Evolutionary conservation across 768 basidiomycete species (phyloP).

Genomic region (Phylloporus arenicola): DNA sequence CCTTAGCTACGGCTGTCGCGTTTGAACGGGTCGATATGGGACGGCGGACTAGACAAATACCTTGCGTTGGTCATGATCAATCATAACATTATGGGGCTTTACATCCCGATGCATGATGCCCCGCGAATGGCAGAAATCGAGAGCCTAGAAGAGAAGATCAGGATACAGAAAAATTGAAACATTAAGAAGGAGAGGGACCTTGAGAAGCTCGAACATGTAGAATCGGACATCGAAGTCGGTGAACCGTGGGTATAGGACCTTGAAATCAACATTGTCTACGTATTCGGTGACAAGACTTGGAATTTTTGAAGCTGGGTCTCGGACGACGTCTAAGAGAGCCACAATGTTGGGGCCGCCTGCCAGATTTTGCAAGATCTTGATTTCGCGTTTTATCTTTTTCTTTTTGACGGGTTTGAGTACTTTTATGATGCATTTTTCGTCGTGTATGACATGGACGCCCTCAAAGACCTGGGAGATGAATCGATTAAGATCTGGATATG

Average conservation of each 20-base stretch:
- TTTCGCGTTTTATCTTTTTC: conserved; percentile 99
- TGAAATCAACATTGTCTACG: conserved; percentile 97
- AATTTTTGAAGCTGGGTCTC: conserved; percentile 94
- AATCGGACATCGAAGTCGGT: conserved; percentile 93
- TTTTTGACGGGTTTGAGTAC: conserved; percentile 99
- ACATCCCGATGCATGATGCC: conserved; percentile 99
- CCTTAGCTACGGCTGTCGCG: conserved; percentile 54
- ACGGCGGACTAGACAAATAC: conserved; percentile 36
- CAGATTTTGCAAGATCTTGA: conserved; percentile 95
- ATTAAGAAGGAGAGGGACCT: conserved; percentile 42
- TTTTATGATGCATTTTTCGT: conserved; percentile 97
- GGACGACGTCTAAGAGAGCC: conserved; percentile 88
- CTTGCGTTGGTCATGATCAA: conserved; percentile 95
- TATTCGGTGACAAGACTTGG: conserved; percentile 97
- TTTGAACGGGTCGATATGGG: conserved; percentile 12
- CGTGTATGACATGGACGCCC: conserved; percentile 84
- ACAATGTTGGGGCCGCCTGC: conserved; percentile 96
- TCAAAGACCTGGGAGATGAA: conserved; percentile 68
- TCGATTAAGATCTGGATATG: conserved; percentile 12
- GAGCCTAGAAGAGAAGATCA: conserved; percentile 47
- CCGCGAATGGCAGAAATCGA: conserved; percentile 97
- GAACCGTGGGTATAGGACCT: conserved; percentile 91
- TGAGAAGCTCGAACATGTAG: conserved; percentile 95
- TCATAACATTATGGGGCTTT: conserved; percentile 99
- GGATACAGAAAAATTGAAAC: background rate